phyloP scores from a whole-genome alignment of 2,329 filamentous ascomycete genomes.

The Microdochium nivale region DNA sequence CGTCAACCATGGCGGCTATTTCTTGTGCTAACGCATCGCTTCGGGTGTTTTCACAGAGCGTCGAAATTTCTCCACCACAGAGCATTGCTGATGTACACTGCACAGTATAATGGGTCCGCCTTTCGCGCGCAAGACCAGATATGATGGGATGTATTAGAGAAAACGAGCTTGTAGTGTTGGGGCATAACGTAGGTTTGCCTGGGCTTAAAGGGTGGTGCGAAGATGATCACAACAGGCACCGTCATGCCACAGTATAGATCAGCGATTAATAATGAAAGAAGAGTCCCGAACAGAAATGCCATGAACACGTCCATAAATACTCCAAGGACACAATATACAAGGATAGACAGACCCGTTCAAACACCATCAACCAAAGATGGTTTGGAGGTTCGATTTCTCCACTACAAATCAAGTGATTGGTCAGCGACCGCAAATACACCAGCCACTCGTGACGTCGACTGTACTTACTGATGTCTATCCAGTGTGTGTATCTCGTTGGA shows the following conservation, averaged over 20 bases:
- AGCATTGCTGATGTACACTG: not conserved
- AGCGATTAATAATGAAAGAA: too few species aligned
- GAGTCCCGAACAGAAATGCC: too few species aligned
- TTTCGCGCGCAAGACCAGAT: too few species aligned
- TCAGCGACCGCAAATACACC: not conserved
- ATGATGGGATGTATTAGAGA: too few species aligned
- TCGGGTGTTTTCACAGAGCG: not conserved
- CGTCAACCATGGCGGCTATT: too few species aligned
- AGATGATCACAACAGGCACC: too few species aligned
- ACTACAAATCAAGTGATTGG: not conserved
- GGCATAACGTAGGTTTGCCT: too few species aligned
- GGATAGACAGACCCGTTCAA: too few species aligned
- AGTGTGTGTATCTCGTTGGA: conserved; percentile 23
- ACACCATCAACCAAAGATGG: conserved; percentile 6
- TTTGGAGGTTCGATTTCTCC: conserved; percentile 8
- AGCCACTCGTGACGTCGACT: not conserved
- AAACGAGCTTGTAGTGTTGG: too few species aligned
- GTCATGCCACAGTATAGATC: too few species aligned
- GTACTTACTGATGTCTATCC: conserved; percentile 27
- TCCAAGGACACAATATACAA: not conserved
- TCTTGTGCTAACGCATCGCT: too few species aligned
- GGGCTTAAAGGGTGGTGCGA: too few species aligned
- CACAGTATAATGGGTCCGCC: not conserved
- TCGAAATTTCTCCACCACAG: not conserved
- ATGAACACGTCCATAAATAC: not conserved